Percentiles rank a stretch among this genome's conserved stretches.
Evolutionary conservation across 2,329 filamentous ascomycete genomes (phyloP).

Genomic region (Verticillium nubilum): DNA sequence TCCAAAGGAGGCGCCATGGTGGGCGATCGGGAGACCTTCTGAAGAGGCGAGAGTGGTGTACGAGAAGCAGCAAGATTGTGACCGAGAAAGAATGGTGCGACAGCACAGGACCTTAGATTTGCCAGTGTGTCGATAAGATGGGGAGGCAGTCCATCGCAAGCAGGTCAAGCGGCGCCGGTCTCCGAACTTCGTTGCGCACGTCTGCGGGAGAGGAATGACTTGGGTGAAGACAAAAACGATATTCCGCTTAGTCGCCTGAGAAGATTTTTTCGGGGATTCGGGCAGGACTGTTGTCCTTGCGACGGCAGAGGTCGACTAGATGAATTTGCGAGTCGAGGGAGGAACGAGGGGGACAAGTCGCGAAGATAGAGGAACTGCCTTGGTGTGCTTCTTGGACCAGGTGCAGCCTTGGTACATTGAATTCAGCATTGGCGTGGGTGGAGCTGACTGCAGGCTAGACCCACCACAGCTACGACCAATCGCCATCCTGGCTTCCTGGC

Average conservation of each 20-base stretch:
- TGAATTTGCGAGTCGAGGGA: neutral
- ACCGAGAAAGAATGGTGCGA: neutral
- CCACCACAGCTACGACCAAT: neutral
- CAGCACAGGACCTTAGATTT: neutral
- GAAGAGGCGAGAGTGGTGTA: neutral
- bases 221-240: neutral
- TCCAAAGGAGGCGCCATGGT: constrained; percentile 31
- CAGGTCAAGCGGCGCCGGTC: neutral
- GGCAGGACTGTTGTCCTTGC: too few relatives aligned
- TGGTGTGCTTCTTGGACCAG: neutral
- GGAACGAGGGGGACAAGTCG: neutral
- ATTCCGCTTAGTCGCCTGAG: neutral
- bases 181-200: neutral
- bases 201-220: neutral
- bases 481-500: too few relatives aligned
- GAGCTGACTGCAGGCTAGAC: neutral
- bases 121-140: neutral
- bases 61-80: neutral
- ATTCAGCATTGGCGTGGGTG: neutral
- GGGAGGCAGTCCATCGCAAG: constrained; percentile 3
- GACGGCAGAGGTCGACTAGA: neutral
- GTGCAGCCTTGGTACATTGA: neutral
- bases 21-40: neutral
- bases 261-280: too few relatives aligned
- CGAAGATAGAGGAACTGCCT: neutral